Percentiles rank a stretch among this genome's conserved stretches.
Evolutionary conservation across 2,329 filamentous ascomycete genomes (phyloP).

Genomic region (Diaporthe citriasiana): DNA sequence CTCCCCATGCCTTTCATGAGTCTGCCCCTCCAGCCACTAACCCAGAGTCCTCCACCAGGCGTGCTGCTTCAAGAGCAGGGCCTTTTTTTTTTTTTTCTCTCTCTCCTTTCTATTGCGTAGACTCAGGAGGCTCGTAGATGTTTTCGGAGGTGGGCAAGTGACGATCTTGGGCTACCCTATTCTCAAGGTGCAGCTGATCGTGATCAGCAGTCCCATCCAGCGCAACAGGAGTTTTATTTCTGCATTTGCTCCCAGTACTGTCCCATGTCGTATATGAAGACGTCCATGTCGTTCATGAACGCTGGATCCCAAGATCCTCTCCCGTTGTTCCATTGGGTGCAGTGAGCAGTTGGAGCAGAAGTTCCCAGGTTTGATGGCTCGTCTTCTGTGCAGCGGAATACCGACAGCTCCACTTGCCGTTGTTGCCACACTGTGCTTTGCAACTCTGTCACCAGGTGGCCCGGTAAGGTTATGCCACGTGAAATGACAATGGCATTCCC

Average conservation of each 20-base stretch:
- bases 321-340: background rate
- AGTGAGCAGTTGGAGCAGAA: background rate
- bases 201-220: background rate
- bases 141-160: too few relatives aligned
- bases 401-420: background rate
- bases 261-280: background rate
- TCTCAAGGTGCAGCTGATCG: too few relatives aligned
- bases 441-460: background rate
- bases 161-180: too few relatives aligned
- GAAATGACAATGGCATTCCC: background rate
- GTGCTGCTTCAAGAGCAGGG: too few relatives aligned
- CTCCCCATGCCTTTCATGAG: too few relatives aligned
- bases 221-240: too few relatives aligned
- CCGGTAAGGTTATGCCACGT: background rate
- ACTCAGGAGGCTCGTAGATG: too few relatives aligned
- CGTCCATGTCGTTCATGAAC: background rate
- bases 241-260: background rate
- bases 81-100: too few relatives aligned
- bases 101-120: too few relatives aligned
- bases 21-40: too few relatives aligned
- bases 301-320: background rate
- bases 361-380: background rate
- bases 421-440: background rate
- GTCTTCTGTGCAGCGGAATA: background rate
- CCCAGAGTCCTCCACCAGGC: too few relatives aligned